Base-by-base conservation (phyloP, 108 stramenopile species). In the Pseudonitzschia delicatissima region DNA sequence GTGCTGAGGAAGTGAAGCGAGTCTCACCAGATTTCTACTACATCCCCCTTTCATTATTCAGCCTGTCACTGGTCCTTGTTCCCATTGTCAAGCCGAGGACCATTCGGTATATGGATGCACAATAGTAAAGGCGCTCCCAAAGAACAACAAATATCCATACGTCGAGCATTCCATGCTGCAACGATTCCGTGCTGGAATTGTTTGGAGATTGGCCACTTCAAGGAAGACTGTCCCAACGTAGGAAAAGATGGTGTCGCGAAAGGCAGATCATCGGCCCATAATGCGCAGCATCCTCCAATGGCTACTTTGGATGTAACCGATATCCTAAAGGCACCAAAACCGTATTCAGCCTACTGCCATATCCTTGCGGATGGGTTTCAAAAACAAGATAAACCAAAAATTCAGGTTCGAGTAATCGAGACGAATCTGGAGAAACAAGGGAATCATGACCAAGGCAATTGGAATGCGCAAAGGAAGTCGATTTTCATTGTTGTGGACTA, bases 181-280 rank as follows among this genome's bases (percentile, higher is more conserved):
- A 36, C 50, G 2, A 59, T 66, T 31, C 86, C 86, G 26, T 87
- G 86, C 62, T 84, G 86, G 86, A 82, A 76, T 42, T 87, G 86
- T 27, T 68, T 83, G 5, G 64, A 67, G 15, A 27, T 71, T 7
- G 86, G 87, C 0, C 87, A 87, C 51, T 74, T 63, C 47, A 73
- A 71, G 45, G 45, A 39, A 9, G 63, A 73, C n/a, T 87, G 86
- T 58, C 79, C 79, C 23, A 61, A 64, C n/a, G 34, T 55, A 5
- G n/a, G 53, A 9, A 28, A 55, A 34, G 53, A 55, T 28, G 53
- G 29, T 18, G 53, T 55, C n/a, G 53, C 50, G 8, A 52, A 70
- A 35, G 61, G 36, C 13, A 33, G 60, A 44, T 55, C 53, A 36
- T 55, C 53, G 5, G 71, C 37, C 37, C 74, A 68, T n/a, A 52